Evolutionary conservation across 768 basidiomycete genomes (phyloP).

Genomic region (Podaxis carcinomalis): DNA sequence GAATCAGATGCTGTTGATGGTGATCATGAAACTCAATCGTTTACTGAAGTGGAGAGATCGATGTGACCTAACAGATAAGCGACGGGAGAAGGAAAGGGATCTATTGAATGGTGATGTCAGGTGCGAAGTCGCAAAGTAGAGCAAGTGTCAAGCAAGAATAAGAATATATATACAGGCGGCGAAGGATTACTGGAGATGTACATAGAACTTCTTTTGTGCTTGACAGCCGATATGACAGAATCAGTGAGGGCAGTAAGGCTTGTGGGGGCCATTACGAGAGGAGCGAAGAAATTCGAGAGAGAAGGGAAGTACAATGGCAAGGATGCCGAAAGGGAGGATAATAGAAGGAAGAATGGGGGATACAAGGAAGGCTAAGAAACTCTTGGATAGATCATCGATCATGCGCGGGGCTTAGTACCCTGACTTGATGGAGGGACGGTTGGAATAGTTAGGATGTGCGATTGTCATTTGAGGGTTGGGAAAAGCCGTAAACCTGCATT

Average conservation of each 20-base stretch:
- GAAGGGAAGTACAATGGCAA: background rate
- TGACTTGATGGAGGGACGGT: too few species aligned
- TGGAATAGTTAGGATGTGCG: background rate
- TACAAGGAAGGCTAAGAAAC: background rate
- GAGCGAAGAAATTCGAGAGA: background rate
- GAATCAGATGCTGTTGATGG: background rate
- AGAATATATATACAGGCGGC: background rate
- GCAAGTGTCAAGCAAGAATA: background rate
- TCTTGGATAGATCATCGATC: background rate
- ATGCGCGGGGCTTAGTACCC: background rate
- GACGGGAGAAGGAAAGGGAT: background rate
- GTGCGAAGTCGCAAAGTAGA: background rate
- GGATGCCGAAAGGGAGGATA: background rate
- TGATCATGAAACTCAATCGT: background rate
- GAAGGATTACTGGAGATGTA: background rate
- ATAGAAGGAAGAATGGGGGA: background rate
- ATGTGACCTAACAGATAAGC: background rate
- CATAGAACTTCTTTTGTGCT: background rate
- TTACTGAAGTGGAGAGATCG: background rate
- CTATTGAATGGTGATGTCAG: background rate
- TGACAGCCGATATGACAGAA: conserved; percentile 7
- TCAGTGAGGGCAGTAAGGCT: conserved; percentile 1
- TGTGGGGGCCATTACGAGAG: background rate
- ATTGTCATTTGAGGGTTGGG: background rate
- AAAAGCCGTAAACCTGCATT: background rate